Conservation (phyloP, 2,329 filamentous ascomycete species). For the Colletotrichum godetiae region DNA sequence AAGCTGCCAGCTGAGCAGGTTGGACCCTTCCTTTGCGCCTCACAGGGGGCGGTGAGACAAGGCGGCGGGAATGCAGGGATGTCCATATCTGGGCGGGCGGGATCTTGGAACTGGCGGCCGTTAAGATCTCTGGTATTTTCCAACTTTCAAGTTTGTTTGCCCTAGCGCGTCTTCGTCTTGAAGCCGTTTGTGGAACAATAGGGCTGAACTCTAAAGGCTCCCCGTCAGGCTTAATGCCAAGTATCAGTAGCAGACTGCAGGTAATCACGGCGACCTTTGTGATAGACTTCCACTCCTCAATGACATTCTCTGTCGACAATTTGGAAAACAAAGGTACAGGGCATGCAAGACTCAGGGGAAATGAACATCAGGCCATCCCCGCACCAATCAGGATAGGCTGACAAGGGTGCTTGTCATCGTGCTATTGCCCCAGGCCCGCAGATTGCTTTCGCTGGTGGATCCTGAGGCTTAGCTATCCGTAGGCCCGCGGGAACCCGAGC, state of each 20-base stretch:
- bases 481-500: not conserved
- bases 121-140: not conserved
- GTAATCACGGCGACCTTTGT: not conserved
- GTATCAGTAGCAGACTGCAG: not conserved
- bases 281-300: not conserved
- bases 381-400: not conserved
- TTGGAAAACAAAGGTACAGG: not conserved
- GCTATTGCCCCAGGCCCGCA: not conserved
- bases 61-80: not conserved
- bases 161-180: not conserved
- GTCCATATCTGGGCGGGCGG: not conserved
- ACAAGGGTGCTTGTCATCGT: not conserved
- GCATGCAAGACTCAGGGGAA: not conserved
- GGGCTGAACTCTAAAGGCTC: not conserved
- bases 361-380: not conserved
- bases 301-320: not conserved
- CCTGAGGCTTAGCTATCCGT: not conserved
- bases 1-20: constrained; percentile 1
- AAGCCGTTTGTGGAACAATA: not conserved
- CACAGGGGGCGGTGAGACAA: not conserved
- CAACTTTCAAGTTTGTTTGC: not conserved
- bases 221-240: not conserved
- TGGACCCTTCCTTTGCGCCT: not conserved
- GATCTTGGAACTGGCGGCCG: not conserved
- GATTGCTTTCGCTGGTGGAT: not conserved